Conservation (phyloP, 441 rosid genomes). For the Gossypium trilobum region DNA sequence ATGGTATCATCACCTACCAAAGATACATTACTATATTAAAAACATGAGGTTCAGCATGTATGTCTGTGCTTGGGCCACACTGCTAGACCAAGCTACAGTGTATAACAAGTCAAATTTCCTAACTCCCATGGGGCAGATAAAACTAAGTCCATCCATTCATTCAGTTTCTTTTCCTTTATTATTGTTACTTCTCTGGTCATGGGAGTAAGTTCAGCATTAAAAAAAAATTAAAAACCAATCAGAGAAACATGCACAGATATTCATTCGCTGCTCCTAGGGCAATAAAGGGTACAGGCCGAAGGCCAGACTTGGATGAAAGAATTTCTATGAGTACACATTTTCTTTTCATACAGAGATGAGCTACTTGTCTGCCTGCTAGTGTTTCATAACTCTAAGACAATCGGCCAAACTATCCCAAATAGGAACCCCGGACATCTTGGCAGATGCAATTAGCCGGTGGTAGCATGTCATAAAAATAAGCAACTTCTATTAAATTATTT, state of each 20-base stretch:
- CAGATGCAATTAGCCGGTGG: background rate
- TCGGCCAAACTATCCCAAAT: background rate
- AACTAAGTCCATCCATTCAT: background rate
- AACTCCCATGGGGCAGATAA: background rate
- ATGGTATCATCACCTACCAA: conserved; percentile 43
- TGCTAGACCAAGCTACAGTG: background rate
- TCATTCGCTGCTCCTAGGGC: background rate
- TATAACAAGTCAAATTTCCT: background rate
- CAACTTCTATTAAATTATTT: background rate
- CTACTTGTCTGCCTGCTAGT: background rate
- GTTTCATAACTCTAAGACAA: background rate
- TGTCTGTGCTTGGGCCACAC: background rate
- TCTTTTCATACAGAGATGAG: background rate
- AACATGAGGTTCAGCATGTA: background rate
- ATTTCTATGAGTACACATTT: background rate
- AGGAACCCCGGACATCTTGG: background rate
- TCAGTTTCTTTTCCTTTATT: background rate
- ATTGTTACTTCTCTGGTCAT: background rate
- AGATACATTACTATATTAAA: background rate
- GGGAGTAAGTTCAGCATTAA: background rate
- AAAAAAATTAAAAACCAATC: background rate
- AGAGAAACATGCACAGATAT: background rate
- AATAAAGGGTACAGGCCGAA: background rate
- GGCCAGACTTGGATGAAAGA: background rate
- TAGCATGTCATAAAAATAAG: background rate